A percentile compares a stretch with the other conserved stretches of the same genome.
Conservation (phyloP, 2,329 filamentous ascomycete genomes). For the Hortaea werneckii region DNA sequence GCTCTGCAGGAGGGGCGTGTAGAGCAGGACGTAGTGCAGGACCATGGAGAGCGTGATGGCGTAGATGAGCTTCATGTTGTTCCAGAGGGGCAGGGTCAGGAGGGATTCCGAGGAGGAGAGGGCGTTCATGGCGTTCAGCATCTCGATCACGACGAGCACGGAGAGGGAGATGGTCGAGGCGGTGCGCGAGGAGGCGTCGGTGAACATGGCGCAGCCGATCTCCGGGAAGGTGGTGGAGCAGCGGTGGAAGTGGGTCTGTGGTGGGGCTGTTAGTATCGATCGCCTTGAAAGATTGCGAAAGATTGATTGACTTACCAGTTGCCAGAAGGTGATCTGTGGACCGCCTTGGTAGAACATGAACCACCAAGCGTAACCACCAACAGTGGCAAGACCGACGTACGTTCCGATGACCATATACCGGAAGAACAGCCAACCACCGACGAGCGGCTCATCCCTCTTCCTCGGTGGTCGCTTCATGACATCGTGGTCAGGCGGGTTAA, state of each 20-base stretch:
- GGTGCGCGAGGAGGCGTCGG: slow-evolving; percentile 72
- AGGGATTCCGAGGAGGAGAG: slow-evolving; percentile 91
- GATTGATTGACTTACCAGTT: slow-evolving; percentile 49
- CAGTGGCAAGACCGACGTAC: slow-evolving; percentile 89
- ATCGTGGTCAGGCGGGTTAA: slow-evolving; percentile 97
- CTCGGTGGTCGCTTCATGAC: slow-evolving; percentile 89
- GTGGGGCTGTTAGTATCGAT: neutral
- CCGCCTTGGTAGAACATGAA: slow-evolving; percentile 92
- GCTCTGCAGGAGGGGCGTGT: slow-evolving; percentile 76
- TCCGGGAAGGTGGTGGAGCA: slow-evolving; percentile 78
- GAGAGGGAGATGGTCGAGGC: slow-evolving; percentile 90
- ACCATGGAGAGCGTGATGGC: slow-evolving; percentile 89
- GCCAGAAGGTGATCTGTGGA: slow-evolving; percentile 82
- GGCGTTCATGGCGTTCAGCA: slow-evolving; percentile 99
- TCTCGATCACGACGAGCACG: slow-evolving; percentile 90
- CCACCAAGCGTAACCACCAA: slow-evolving; percentile 99
- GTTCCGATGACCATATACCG: slow-evolving; percentile 92
- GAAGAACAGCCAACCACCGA: slow-evolving; percentile 94
- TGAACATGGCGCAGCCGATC: slow-evolving; percentile 88
- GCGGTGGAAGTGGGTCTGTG: slow-evolving; percentile 74
- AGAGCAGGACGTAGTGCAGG: slow-evolving; percentile 87
- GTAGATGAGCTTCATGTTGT: slow-evolving; percentile 97
- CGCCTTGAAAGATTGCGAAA: no score
- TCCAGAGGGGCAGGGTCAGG: slow-evolving; percentile 87
- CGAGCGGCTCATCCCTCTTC: slow-evolving; percentile 85